A percentile compares a stretch with the other conserved stretches of the same genome.
Evolutionary conservation across 495 filamentous ascomycete species (phyloP).

Genomic region (Thermochaetoides thermophila): DNA sequence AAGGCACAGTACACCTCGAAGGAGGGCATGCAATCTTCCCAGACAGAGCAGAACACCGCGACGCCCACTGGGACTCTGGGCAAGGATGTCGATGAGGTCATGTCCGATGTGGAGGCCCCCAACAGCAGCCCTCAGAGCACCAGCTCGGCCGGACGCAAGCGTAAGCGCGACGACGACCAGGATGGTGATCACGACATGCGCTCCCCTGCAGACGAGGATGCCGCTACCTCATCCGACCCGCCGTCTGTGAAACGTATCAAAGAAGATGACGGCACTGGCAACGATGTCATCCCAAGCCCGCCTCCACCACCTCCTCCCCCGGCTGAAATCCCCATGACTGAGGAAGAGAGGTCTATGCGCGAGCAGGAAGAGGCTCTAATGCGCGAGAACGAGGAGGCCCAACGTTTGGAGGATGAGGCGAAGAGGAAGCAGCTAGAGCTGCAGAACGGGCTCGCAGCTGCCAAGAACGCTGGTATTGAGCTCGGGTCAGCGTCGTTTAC

Average conservation of each 20-base stretch:
- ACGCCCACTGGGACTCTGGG: slow-evolving; percentile 16
- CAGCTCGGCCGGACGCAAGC: slow-evolving; percentile 35
- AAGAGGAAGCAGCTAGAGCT: background rate
- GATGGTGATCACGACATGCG: slow-evolving; percentile 13
- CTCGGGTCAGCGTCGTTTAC: too few species aligned
- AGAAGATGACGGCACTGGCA: slow-evolving; percentile 24
- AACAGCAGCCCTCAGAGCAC: slow-evolving; percentile 23
- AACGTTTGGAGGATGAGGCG: slow-evolving; percentile 27
- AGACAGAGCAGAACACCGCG: slow-evolving; percentile 8
- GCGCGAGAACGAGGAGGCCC: slow-evolving; percentile 25
- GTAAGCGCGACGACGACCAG: slow-evolving; percentile 39
- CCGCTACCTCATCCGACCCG: slow-evolving; percentile 25
- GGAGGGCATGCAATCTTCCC: background rate
- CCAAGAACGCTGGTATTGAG: too few species aligned
- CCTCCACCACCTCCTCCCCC: slow-evolving; percentile 31
- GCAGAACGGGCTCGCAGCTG: background rate
- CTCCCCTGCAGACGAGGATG: slow-evolving; percentile 13
- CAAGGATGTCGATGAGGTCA: slow-evolving; percentile 12
- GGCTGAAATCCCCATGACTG: slow-evolving; percentile 17
- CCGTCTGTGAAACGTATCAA: slow-evolving; percentile 35
- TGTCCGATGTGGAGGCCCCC: slow-evolving; percentile 19
- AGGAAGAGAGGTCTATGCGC: slow-evolving; percentile 24
- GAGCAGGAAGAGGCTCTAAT: slow-evolving; percentile 27
- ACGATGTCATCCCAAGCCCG: slow-evolving; percentile 28
- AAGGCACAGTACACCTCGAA: slow-evolving; percentile 36